phyloP scores from a whole-genome alignment of 371 early-diverging fungal species.

The Mortierella sp. region DNA sequence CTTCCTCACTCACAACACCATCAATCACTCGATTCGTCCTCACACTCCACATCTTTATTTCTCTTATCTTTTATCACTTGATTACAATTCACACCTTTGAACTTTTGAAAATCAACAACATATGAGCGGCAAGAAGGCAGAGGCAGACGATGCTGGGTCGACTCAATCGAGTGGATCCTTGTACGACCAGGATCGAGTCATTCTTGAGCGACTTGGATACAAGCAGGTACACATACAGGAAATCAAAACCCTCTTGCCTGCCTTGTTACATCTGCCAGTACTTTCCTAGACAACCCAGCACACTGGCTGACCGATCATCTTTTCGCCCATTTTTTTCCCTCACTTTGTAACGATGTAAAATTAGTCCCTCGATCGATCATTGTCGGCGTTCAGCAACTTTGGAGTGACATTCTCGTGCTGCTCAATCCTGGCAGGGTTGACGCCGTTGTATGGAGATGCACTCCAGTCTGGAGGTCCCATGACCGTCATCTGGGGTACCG shows the following conservation, averaged over 20 bases:
- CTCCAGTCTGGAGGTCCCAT: constrained; percentile 78
- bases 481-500: constrained; percentile 72
- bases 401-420: constrained; percentile 74
- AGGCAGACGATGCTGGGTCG: not conserved
- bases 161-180: constrained; percentile 10
- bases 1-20: not conserved
- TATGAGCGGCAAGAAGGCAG: constrained; percentile 26
- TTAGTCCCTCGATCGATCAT: constrained; percentile 76
- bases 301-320: not conserved
- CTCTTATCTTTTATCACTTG: not conserved
- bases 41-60: not conserved
- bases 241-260: not conserved
- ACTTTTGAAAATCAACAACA: constrained; percentile 39
- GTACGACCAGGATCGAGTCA: constrained; percentile 61
- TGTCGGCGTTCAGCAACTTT: constrained; percentile 74
- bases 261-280: too few species aligned
- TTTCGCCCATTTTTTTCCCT: not conserved
- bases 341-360: not conserved
- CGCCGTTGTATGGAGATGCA: constrained; percentile 71
- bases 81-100: not conserved
- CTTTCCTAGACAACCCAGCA: too few species aligned
- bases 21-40: not conserved
- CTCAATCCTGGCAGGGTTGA: constrained; percentile 71
- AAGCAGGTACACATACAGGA: constrained; percentile 60
- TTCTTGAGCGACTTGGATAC: constrained; percentile 69